phyloP scores from a whole-genome alignment of 805 yeast species.

The Wickerhamomyces xylosicus region DNA sequence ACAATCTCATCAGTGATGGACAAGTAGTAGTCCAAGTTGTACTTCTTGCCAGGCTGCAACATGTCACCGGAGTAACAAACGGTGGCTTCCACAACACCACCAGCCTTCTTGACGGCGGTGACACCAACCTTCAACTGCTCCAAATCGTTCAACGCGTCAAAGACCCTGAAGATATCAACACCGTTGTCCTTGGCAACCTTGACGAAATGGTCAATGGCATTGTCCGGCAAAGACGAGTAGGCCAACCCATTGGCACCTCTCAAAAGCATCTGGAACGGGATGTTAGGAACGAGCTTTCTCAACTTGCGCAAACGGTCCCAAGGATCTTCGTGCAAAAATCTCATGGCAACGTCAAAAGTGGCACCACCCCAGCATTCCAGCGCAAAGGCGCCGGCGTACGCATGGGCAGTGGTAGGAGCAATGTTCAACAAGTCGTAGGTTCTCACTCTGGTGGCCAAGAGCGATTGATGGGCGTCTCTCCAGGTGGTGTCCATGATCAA shows the following conservation, averaged over 20 bases:
- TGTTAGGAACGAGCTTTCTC: constrained; percentile 89
- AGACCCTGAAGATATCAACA: constrained; percentile 95
- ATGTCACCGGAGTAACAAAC: constrained; percentile 98
- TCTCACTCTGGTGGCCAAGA: constrained; percentile 94
- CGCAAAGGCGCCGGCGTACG: constrained; percentile 83
- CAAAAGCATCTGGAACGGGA: constrained; percentile 98
- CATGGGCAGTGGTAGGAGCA: constrained; percentile 91
- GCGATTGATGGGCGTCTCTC: constrained; percentile 99
- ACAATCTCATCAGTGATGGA: constrained; percentile 76
- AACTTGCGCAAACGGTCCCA: constrained; percentile 91
- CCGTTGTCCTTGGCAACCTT: constrained; percentile 91
- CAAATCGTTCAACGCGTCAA: constrained; percentile 93
- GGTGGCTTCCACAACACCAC: constrained; percentile 98
- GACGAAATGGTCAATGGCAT: constrained; percentile 96
- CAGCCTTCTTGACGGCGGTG: constrained; percentile 95
- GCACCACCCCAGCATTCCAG: constrained; percentile 99
- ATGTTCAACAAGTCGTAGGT: constrained; percentile 84
- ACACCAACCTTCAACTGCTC: constrained; percentile 97
- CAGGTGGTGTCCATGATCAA: constrained; percentile 97
- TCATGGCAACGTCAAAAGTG: constrained; percentile 96
- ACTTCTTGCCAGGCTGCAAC: constrained; percentile 92
- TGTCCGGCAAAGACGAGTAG: constrained; percentile 94
- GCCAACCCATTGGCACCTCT: constrained; percentile 99
- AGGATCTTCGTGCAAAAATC: constrained; percentile 97
- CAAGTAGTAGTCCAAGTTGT: constrained; percentile 85